Evolutionary conservation across 225 moss, liverwort and hornwort genomes (phyloP).

Genomic region (Rhytidiadelphus loreus): DNA sequence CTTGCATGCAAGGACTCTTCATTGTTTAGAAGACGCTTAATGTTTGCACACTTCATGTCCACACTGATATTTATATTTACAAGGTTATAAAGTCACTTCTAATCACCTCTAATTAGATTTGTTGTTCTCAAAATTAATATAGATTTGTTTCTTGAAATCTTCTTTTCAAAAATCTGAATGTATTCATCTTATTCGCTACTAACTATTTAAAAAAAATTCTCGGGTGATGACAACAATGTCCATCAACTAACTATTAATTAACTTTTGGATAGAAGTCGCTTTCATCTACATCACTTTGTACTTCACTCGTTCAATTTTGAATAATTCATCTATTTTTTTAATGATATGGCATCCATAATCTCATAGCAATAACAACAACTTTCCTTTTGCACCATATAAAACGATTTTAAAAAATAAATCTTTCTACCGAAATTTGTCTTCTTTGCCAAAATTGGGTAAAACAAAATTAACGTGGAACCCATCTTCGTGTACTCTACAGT

Average conservation of each 20-base stretch:
- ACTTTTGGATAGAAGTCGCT: not conserved
- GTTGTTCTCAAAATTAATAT: not conserved
- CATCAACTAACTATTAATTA: not conserved
- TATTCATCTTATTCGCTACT: not conserved
- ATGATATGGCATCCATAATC: not conserved
- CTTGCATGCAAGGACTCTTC: not conserved
- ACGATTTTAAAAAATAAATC: not conserved
- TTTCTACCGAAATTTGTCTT: fast-evolving
- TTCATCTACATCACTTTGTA: not conserved
- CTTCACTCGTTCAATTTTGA: not conserved
- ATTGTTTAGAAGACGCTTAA: too few species aligned
- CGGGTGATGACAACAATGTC: not conserved
- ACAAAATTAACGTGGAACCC: not conserved
- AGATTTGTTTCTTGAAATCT: not conserved
- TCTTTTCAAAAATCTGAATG: not conserved
- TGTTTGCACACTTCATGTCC: too few species aligned
- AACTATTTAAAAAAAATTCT: not conserved
- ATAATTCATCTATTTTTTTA: not conserved
- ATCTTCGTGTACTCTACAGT: not conserved
- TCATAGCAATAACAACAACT: not conserved
- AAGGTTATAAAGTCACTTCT: not conserved
- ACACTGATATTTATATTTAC: not conserved
- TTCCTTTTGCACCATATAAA: not conserved
- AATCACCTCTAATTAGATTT: not conserved
- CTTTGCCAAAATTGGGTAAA: not conserved